A percentile compares a stretch with the other conserved stretches of the same genome.
These are phyloP conservation scores for Acarospora socialis DNA, from an alignment of 2,329 filamentous ascomycete species.

Conservation along the genomic window DNA sequence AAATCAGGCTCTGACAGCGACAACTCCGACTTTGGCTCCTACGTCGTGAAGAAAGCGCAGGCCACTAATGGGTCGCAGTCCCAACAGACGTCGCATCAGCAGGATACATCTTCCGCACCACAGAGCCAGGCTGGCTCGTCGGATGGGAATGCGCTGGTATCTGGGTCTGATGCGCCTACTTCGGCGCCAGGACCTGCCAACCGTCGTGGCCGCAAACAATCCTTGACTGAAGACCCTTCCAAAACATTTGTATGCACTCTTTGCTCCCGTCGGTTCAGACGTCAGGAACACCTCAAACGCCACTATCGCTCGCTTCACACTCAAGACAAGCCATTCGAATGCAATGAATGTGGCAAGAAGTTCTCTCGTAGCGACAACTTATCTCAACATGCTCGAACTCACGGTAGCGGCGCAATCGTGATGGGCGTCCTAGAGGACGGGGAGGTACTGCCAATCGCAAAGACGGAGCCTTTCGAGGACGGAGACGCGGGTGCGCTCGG, in stretches of 20 bases:
- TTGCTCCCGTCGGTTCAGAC: conserved; percentile 92
- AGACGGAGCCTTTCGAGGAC: conserved; percentile 28
- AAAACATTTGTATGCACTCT: conserved; percentile 97
- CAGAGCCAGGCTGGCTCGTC: conserved; percentile 34
- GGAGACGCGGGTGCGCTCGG: conserved; percentile 57
- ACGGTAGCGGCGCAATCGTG: conserved; percentile 76
- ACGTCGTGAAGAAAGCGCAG: conserved; percentile 19
- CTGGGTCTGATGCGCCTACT: conserved; percentile 16
- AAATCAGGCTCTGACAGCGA: conserved; percentile 19
- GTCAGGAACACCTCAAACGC: conserved; percentile 95
- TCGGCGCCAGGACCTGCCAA: conserved; percentile 45
- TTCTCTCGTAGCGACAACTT: conserved; percentile 97
- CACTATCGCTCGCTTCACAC: conserved; percentile 98
- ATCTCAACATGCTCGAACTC: conserved; percentile 86
- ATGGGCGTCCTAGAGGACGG: conserved; percentile 74
- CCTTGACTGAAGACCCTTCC: conserved; percentile 88
- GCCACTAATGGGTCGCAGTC: conserved; percentile 12
- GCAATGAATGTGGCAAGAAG: conserved; percentile 96
- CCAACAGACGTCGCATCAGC: conserved; percentile 16
- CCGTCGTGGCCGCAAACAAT: conserved; percentile 95
- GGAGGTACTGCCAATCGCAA: conserved; percentile 35
- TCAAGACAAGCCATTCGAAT: conserved; percentile 96
- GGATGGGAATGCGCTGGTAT: conserved; percentile 17
- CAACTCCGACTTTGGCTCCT: conserved; percentile 17
- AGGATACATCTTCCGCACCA: conserved; percentile 24